phyloP scores from a whole-genome alignment of 805 yeast genomes.

The Teunomyces aglyptinius region DNA sequence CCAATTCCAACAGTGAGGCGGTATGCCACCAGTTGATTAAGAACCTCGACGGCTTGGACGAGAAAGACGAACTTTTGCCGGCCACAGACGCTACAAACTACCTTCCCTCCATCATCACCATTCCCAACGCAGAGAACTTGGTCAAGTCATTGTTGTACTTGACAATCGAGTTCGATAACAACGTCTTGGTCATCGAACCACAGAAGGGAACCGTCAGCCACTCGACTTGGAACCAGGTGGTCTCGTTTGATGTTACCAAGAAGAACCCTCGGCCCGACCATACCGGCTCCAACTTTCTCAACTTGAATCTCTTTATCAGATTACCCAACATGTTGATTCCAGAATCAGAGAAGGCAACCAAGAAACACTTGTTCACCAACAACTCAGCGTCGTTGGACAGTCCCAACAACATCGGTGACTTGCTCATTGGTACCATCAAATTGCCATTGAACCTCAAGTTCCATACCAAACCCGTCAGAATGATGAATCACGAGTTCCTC shows the following conservation, averaged over 20 bases:
- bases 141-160: slow-evolving; percentile 74
- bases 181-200: slow-evolving; percentile 85
- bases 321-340: slow-evolving; percentile 65
- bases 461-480: slow-evolving; percentile 50
- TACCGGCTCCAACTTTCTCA: slow-evolving; percentile 51
- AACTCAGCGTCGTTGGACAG: slow-evolving; percentile 9
- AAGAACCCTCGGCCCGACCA: slow-evolving; percentile 14
- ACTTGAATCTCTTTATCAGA: slow-evolving; percentile 75
- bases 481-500: slow-evolving; percentile 59
- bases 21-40: slow-evolving; percentile 18
- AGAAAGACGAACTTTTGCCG: slow-evolving; percentile 21
- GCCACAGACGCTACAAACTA: slow-evolving; percentile 33
- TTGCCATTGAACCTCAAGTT: slow-evolving; percentile 57
- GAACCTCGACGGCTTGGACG: slow-evolving; percentile 12
- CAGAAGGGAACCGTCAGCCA: slow-evolving; percentile 73
- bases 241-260: slow-evolving; percentile 78
- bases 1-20: slow-evolving; percentile 41
- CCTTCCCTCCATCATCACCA: slow-evolving; percentile 54
- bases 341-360: slow-evolving; percentile 29
- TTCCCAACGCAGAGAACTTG: slow-evolving; percentile 51
- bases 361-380: slow-evolving; percentile 32
- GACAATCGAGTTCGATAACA: slow-evolving; percentile 92
- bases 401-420: slow-evolving; percentile 54
- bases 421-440: slow-evolving; percentile 70
- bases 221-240: slow-evolving; percentile 85